Evolutionary conservation across 495 filamentous ascomycete species (phyloP).

Genomic region (Bacidia gigantensis): DNA sequence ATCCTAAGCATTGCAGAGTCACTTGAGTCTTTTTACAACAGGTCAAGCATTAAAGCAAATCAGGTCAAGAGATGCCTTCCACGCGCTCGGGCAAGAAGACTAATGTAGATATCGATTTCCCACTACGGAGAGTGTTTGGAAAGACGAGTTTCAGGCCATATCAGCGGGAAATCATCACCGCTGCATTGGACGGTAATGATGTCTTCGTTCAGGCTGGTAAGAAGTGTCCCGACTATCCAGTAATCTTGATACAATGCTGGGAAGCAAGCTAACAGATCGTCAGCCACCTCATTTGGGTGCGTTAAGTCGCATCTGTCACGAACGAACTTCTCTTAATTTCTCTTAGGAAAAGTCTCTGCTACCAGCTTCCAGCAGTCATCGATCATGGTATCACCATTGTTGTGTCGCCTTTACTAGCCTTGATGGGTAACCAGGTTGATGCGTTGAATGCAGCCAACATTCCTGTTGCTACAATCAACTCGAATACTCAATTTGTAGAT

Average conservation of each 20-base stretch:
- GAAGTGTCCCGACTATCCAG: not conserved
- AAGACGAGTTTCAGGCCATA: constrained; percentile 63
- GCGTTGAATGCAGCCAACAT: constrained; percentile 61
- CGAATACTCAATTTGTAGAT: constrained; percentile 51
- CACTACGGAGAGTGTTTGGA: constrained; percentile 67
- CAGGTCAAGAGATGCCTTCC: constrained; percentile 3
- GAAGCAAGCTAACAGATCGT: not conserved
- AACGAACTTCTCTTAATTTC: not conserved
- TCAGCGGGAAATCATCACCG: constrained; percentile 75
- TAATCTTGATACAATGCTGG: not conserved
- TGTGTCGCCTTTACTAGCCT: constrained; percentile 73
- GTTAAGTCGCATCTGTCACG: not conserved
- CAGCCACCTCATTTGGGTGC: constrained; percentile 77
- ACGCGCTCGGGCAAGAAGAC: constrained; percentile 4
- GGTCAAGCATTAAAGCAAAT: no score
- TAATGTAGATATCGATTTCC: constrained; percentile 61
- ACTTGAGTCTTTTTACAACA: not conserved
- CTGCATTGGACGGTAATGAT: constrained; percentile 72
- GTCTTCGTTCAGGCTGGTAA: constrained; percentile 71
- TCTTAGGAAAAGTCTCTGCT: constrained; percentile 67
- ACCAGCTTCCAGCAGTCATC: constrained; percentile 80
- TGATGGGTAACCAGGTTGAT: constrained; percentile 93
- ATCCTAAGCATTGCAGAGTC: no score
- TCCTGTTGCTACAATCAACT: constrained; percentile 74
- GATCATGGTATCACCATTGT: constrained; percentile 86